Base-by-base conservation (phyloP, 108 stramenopile species). In the Hondaea fermentalgiana region DNA sequence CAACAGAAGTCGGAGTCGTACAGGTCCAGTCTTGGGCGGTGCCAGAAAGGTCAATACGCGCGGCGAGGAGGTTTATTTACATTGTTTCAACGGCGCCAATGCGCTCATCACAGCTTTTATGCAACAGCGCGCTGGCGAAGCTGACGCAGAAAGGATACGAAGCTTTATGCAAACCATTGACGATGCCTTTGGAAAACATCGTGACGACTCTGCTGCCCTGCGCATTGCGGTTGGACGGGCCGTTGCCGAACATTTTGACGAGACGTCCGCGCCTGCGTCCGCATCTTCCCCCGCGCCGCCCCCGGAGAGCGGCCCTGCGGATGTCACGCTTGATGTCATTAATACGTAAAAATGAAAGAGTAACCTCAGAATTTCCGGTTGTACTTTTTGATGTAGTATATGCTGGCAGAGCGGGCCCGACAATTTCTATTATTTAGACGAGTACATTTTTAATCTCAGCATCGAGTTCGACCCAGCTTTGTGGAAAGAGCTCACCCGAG, bases 401-500 rank as follows among this genome's bases (percentile, higher is more conserved):
- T 28, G 28, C 28, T 35, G 35, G 35, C 35, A 35, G 1, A 35
- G 35, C 35, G 35, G 35, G 35, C 35, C 35, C 35, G 35, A 35
- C 35, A 35, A 35, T 35, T 35, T 2, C 35, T 35, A 35, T 35
- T 35, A 35, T 35, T 35, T 35, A 35, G 10, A 3, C 64, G 17
- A 83, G 6, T 43, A 83, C 76, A 17, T 12, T 0, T 23, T 4
- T 53, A 1, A 98, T 97, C 92, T 97, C 97, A 5, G 94, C 96
- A 92, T 99, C 99, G 12, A 99, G 95, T 89, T 99, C 96, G 55
- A 96, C 97, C 99, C 99, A 99, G 91, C 96, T 96, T 90, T 99
- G 97, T 35, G 96, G 90, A 89, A 99, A 99, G 44, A 98, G 91
- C n/a, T 95, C 91, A 3, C 97, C 98, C 57, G 93, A 93, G 72